Evolutionary conservation across 495 filamentous ascomycete genomes (phyloP), one percentile per base, ranked within the genome.

Genomic region (Daldinia vernicosa): DNA sequence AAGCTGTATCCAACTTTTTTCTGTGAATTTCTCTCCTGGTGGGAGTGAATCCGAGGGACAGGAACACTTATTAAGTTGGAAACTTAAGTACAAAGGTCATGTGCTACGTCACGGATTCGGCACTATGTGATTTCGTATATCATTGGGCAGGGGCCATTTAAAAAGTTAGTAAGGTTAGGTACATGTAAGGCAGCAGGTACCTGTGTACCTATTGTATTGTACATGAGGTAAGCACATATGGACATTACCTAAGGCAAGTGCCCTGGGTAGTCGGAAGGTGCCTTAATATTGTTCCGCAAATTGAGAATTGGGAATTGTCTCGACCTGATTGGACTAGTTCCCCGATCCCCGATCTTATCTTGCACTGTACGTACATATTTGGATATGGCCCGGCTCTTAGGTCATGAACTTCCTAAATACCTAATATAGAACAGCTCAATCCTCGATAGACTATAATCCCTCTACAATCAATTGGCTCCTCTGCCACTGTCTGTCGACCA

Each of bases 401-500:
- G 37, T 69, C 63, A 54, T 71, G 39, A 60, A 64, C 56, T 67
- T 53, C 55, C 33, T 19, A 45, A 39, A 50, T 53, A 45, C n/a
- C n/a, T n/a, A 22, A 75, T 66, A 75, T 75, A 65, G 60, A 74
- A 74, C 58, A 68, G 72, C 67, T 60, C 72, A 77, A 74, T 76
- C 70, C 67, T 76, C 71, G 71, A 72, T 65, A 61, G 52, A 53
- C 55, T 61, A 64, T 74, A 67, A 74, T 45, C 76, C 69, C 66
- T 62, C 76, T 67, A 67, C 70, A 60, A 79, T 73, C 81, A 82
- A 84, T 82, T 84, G 82, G 81, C 72, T 69, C 67, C 26, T 59
- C 69, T 59, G 70, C 79, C 70, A 57, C 45, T 55, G 81, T 78
- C 80, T 78, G 76, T 73, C 83, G 79, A 85, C 78, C 79, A 90